Percentiles rank a stretch among this genome's conserved stretches.
These are phyloP conservation scores for Hypoxylon fuscum DNA, from an alignment of 495 filamentous ascomycete genomes.

Conservation along the genomic window DNA sequence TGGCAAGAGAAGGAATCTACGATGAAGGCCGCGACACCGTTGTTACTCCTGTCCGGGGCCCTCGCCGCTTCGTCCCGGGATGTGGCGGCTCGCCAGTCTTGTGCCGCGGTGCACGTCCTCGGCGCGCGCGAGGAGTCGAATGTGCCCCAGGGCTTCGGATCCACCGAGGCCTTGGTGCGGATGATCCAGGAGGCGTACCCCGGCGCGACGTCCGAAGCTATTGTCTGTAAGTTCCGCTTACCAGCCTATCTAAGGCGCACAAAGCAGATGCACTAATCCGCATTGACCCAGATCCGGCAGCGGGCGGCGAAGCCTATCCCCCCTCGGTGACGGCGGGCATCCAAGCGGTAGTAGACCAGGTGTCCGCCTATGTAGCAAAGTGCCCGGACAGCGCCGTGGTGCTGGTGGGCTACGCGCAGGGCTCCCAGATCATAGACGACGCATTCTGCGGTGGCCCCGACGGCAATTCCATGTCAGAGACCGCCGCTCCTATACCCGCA, in stretches of 20 bases:
- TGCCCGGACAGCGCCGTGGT: constrained; percentile 60
- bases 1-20: neutral
- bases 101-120: constrained; percentile 66
- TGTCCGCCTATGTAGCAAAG: constrained; percentile 55
- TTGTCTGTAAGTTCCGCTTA: neutral
- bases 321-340: constrained; percentile 62
- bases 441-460: constrained; percentile 64
- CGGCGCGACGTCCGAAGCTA: constrained; percentile 57
- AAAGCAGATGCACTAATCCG: no score
- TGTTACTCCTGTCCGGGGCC: constrained; percentile 17
- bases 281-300: constrained; percentile 46
- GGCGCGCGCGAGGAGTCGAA: constrained; percentile 74
- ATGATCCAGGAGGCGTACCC: constrained; percentile 59
- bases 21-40: constrained; percentile 16
- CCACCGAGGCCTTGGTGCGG: constrained; percentile 62
- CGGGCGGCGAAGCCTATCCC: constrained; percentile 62
- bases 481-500: constrained; percentile 50
- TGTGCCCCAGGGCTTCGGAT: constrained; percentile 63
- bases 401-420: constrained; percentile 64
- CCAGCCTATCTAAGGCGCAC: neutral
- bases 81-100: constrained; percentile 49
- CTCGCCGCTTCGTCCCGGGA: constrained; percentile 20
- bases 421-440: constrained; percentile 63
- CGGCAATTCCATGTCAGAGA: constrained; percentile 53
- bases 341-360: constrained; percentile 58